A percentile compares a stretch with the other conserved stretches of the same genome.
phyloP scores from a whole-genome alignment of 345 rosid species.

The Populus nigra region DNA sequence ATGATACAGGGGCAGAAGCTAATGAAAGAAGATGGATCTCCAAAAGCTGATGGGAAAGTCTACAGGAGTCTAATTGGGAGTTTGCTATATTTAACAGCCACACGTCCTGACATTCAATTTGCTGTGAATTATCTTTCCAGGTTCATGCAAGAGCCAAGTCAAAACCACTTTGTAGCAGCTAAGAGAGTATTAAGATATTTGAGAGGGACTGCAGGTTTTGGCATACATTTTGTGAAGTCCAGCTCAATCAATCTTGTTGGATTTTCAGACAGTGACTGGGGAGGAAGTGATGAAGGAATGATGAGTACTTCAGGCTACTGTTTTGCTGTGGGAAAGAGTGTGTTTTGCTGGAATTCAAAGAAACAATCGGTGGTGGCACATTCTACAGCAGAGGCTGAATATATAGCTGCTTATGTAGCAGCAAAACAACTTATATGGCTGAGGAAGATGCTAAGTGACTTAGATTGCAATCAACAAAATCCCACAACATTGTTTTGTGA shows the following conservation, averaged over 20 bases:
- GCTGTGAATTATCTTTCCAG: neutral
- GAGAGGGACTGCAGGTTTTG: too few relatives aligned
- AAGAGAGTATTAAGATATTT: neutral
- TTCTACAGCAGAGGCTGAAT: neutral
- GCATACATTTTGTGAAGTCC: neutral
- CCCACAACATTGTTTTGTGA: neutral
- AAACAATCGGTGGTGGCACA: neutral
- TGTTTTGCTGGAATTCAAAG: neutral
- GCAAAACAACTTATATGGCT: neutral
- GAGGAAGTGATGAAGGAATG: neutral
- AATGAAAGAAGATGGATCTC: neutral
- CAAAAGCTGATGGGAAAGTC: neutral
- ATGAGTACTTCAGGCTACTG: too few relatives aligned
- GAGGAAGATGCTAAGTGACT: neutral
- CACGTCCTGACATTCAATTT: neutral
- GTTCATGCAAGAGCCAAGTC: neutral
- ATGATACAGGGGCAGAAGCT: neutral
- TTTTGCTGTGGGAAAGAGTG: too few relatives aligned
- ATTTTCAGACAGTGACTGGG: neutral
- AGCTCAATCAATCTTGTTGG: neutral
- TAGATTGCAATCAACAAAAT: neutral
- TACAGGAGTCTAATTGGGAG: neutral
- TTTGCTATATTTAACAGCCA: neutral
- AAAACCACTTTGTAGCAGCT: too few relatives aligned
- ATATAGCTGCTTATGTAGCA: neutral